Conservation (phyloP, 306 rosid genomes). For the Prunus fruticosa region DNA sequence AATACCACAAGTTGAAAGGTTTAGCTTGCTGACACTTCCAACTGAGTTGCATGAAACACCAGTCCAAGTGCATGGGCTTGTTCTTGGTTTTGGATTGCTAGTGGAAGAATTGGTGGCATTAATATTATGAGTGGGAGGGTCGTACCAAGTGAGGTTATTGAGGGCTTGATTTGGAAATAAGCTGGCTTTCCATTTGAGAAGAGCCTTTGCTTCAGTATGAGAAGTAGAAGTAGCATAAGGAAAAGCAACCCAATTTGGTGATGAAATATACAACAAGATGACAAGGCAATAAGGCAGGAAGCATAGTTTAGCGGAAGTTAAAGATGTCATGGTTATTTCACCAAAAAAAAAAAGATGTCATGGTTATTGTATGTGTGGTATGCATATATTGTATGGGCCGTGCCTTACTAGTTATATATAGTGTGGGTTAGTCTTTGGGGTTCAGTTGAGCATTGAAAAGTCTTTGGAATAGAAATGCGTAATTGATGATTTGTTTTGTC, state of each 20-base stretch:
- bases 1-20: slow-evolving; percentile 3
- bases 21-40: not conserved
- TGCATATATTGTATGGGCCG: too few species aligned
- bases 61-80: slow-evolving; percentile 3
- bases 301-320: too few species aligned
- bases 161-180: not conserved
- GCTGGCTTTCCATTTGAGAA: slow-evolving; percentile 10
- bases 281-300: not conserved
- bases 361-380: too few species aligned
- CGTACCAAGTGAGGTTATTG: not conserved
- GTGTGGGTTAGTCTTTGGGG: too few species aligned
- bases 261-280: not conserved
- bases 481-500: too few species aligned
- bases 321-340: too few species aligned
- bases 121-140: not conserved
- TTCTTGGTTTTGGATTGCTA: not conserved
- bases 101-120: not conserved
- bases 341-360: too few species aligned
- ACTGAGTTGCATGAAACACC: slow-evolving; percentile 18
- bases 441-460: too few species aligned
- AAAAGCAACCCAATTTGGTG: not conserved
- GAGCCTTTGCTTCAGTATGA: not conserved
- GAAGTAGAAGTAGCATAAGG: not conserved
- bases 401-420: too few species aligned
- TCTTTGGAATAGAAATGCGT: too few species aligned